A percentile compares a stretch with the other conserved stretches of the same genome.
phyloP scores from a whole-genome alignment of 83 land plant genomes.

The Larix sibirica region DNA sequence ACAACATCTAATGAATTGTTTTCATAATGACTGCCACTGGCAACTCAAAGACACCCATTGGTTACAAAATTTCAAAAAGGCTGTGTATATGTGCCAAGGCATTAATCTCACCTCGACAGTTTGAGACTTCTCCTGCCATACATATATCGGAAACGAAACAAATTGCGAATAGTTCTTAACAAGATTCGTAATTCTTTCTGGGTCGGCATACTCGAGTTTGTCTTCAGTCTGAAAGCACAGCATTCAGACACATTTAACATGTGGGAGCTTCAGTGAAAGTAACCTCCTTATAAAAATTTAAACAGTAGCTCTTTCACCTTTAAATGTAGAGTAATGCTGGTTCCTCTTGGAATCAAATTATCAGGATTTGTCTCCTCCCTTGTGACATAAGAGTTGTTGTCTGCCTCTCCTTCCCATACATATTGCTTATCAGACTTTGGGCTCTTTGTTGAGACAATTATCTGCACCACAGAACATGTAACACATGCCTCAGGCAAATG shows the following conservation, averaged over 20 bases:
- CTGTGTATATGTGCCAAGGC: background rate
- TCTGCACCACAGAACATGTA: constrained; percentile 41
- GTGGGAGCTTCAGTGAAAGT: too few relatives aligned
- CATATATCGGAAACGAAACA: constrained; percentile 95
- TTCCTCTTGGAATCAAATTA: constrained; percentile 78
- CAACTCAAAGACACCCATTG: background rate
- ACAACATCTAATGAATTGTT: background rate
- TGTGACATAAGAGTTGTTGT: constrained; percentile 72
- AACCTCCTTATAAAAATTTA: background rate
- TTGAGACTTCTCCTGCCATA: constrained; percentile 89
- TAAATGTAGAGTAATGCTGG: constrained; percentile 84
- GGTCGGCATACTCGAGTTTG: constrained; percentile 84
- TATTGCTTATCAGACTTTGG: constrained; percentile 96
- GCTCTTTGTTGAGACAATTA: constrained; percentile 91
- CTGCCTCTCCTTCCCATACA: constrained; percentile 94
- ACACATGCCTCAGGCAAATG: background rate
- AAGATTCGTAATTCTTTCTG: constrained; percentile 60
- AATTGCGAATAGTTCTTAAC: constrained; percentile 98
- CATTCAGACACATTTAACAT: background rate
- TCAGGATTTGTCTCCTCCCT: constrained; percentile 93
- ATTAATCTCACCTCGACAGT: constrained; percentile 63
- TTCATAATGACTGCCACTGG: background rate
- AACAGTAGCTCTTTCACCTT: constrained; percentile 45
- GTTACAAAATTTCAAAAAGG: background rate
- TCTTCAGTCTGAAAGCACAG: constrained; percentile 65